Evolutionary conservation across 352 stramenopile species (phyloP).

Genomic region (Globisporangium paddicum): DNA sequence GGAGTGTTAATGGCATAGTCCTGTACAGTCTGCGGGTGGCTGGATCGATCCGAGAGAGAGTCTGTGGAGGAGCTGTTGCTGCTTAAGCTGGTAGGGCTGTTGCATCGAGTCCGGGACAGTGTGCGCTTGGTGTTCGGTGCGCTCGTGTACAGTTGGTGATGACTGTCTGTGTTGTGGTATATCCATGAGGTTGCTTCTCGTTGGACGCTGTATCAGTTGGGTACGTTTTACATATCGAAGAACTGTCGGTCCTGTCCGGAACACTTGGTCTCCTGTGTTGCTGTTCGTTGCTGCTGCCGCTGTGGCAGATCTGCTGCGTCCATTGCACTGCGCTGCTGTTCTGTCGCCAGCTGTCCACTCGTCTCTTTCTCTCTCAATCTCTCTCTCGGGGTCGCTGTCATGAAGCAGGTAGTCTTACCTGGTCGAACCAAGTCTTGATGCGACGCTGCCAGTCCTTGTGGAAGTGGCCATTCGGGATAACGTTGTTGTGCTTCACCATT

Average conservation of each 20-base stretch:
- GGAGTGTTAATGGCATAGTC: constrained; percentile 8
- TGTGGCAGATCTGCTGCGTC: background rate
- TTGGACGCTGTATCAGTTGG: background rate
- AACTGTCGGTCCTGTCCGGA: background rate
- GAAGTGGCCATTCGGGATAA: constrained; percentile 99
- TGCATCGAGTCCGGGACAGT: background rate
- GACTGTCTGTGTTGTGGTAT: background rate
- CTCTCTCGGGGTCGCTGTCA: too few species aligned
- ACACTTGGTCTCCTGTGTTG: background rate
- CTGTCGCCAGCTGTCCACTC: background rate
- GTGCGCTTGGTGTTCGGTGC: background rate
- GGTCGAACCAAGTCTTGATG: constrained; percentile 97
- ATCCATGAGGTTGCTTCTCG: background rate
- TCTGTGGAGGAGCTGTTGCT: background rate
- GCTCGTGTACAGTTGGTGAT: background rate
- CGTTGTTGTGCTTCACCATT: constrained; percentile 99
- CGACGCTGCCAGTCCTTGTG: constrained; percentile 99
- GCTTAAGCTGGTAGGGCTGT: background rate
- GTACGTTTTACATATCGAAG: background rate
- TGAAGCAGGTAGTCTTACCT: constrained; percentile 53
- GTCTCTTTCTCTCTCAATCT: constrained; percentile 2
- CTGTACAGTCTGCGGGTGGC: background rate
- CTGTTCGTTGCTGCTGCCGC: background rate
- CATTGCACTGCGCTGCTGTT: background rate
- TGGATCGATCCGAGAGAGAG: background rate